Conservation (phyloP, 139 green algal genomes). For the Chlamydomonas applanata region DNA sequence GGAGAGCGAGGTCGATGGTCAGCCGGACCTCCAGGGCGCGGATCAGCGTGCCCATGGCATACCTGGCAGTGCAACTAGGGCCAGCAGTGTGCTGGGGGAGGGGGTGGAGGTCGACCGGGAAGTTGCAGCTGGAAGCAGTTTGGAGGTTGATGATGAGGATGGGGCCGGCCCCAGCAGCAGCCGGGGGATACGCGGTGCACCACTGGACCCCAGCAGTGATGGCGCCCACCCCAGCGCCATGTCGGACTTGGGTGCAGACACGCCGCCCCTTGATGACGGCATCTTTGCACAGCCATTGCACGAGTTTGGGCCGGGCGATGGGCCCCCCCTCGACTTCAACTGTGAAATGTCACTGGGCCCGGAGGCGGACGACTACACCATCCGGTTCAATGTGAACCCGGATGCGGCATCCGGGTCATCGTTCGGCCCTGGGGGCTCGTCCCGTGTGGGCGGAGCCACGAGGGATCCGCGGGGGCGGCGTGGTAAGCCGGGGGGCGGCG, state of each 20-base stretch:
- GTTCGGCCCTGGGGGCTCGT: too few species aligned
- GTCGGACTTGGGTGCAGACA: background rate
- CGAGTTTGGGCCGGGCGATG: background rate
- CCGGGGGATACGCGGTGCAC: background rate
- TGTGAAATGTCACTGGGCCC: background rate
- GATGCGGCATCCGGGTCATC: too few species aligned
- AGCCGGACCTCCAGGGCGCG: too few species aligned
- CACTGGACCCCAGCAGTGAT: background rate
- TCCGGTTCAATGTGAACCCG: background rate
- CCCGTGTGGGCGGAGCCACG: too few species aligned
- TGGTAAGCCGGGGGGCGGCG: background rate
- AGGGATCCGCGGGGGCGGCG: too few species aligned
- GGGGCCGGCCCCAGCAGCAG: background rate
- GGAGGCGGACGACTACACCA: constrained; percentile 3
- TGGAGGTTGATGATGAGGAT: background rate
- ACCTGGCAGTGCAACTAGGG: too few species aligned
- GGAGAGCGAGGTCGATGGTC: too few species aligned
- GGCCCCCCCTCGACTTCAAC: background rate
- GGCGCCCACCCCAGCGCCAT: background rate
- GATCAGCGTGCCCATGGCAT: too few species aligned
- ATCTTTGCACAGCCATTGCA: background rate
- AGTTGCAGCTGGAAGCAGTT: too few species aligned
- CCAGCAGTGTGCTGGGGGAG: too few species aligned
- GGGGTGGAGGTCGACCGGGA: too few species aligned
- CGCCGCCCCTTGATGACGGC: background rate